Percentiles rank a stretch among this genome's conserved stretches.
phyloP scores from a whole-genome alignment of 2,329 filamentous ascomycete species.

The Parafenestella ontariensis region DNA sequence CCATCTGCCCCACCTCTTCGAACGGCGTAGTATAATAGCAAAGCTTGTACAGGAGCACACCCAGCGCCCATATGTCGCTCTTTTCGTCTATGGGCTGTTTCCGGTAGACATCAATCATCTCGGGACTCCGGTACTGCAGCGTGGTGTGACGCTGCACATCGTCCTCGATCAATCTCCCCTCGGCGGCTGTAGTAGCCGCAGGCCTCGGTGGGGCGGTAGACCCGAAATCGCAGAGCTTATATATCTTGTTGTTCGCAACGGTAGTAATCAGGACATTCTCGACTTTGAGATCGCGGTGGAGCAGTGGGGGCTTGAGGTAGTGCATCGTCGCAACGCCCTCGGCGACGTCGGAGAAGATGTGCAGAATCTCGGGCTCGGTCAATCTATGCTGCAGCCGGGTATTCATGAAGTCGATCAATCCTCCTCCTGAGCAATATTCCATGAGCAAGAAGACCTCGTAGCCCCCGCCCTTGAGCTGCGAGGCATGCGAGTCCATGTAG shows the following conservation, averaged over 20 bases:
- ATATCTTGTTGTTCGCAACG: slow-evolving; percentile 70
- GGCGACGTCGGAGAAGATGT: slow-evolving; percentile 94
- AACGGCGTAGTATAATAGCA: slow-evolving; percentile 99
- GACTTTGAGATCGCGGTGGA: slow-evolving; percentile 96
- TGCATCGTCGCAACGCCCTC: slow-evolving; percentile 99
- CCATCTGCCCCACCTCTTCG: slow-evolving; percentile 96
- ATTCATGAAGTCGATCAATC: slow-evolving; percentile 99
- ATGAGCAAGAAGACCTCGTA: slow-evolving; percentile 99
- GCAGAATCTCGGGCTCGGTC: slow-evolving; percentile 95
- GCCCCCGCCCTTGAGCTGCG: slow-evolving; percentile 87
- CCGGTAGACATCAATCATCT: slow-evolving; percentile 98
- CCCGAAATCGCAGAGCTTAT: slow-evolving; percentile 98
- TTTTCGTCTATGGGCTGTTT: slow-evolving; percentile 98
- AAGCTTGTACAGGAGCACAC: slow-evolving; percentile 94
- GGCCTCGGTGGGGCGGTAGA: slow-evolving; percentile 84
- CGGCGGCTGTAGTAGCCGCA: slow-evolving; percentile 83
- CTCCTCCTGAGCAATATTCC: slow-evolving; percentile 95
- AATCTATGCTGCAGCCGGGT: slow-evolving; percentile 93
- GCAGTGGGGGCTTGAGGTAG: slow-evolving; percentile 89
- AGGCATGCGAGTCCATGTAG: slow-evolving; percentile 98
- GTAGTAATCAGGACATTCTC: slow-evolving; percentile 93
- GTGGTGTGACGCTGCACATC: slow-evolving; percentile 98
- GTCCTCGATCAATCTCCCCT: slow-evolving; percentile 92
- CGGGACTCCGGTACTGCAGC: slow-evolving; percentile 94
- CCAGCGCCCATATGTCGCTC: slow-evolving; percentile 97